A percentile compares a stretch with the other conserved stretches of the same genome.
These are phyloP conservation scores for Echites panduratus DNA, from an alignment of 257 asterid genomes.

Conservation along the genomic window DNA sequence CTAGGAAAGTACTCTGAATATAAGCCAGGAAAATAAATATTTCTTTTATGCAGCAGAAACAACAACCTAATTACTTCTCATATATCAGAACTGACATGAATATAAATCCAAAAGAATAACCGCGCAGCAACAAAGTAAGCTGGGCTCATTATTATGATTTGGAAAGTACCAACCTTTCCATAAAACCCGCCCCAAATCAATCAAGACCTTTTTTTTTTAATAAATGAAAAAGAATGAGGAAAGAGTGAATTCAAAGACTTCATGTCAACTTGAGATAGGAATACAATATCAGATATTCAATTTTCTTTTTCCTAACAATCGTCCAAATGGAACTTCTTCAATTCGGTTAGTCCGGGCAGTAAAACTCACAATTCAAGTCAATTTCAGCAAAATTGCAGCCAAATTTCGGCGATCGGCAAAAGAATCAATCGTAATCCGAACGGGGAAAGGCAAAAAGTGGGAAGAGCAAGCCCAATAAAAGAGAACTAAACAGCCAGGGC, in stretches of 20 bases:
- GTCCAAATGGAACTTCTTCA: not conserved
- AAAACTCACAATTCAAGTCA: not conserved
- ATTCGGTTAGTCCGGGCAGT: not conserved
- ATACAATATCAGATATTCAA: not conserved
- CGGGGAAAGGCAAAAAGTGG: not conserved
- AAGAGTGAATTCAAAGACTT: not conserved
- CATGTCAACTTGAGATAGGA: not conserved
- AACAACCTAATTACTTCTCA: not conserved
- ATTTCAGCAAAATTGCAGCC: not conserved
- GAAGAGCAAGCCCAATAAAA: not conserved
- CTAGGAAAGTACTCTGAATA: not conserved
- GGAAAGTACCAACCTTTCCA: not conserved
- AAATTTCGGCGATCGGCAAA: conserved; percentile 3
- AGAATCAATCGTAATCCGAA: not conserved
- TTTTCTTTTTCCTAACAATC: not conserved
- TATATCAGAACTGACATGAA: not conserved
- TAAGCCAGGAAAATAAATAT: too few relatives aligned
- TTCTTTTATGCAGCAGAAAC: not conserved
- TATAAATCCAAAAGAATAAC: not conserved
- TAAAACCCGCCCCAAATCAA: not conserved
- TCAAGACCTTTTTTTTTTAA: not conserved
- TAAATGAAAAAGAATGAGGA: not conserved
- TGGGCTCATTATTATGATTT: not conserved
- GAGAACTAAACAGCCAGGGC: too few relatives aligned
- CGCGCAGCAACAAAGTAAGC: not conserved